Percentiles rank a stretch among this genome's conserved stretches.
Conservation (phyloP, 1,284 basidiomycete species). For the Meira miltonrushii region DNA sequence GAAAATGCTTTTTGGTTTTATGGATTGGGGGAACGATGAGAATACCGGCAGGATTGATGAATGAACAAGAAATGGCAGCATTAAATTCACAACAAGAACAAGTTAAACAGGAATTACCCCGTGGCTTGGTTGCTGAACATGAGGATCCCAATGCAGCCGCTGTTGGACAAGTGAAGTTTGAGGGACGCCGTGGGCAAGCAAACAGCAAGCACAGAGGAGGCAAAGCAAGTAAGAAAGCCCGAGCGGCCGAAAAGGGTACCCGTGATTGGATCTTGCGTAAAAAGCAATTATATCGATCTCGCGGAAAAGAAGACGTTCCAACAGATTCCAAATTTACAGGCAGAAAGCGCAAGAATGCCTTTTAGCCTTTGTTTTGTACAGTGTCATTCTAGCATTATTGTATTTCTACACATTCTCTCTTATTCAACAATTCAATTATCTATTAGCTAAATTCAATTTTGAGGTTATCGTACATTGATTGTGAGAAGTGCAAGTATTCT, state of each 20-base stretch:
- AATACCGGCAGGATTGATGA: slow-evolving; percentile 7
- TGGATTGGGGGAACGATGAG: slow-evolving; percentile 53
- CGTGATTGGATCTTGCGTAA: slow-evolving; percentile 60
- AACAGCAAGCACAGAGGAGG: slow-evolving; percentile 53
- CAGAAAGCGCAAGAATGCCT: slow-evolving; percentile 12
- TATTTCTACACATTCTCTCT: too few relatives aligned
- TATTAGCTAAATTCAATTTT: too few relatives aligned
- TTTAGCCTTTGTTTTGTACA: background rate
- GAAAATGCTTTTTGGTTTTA: slow-evolving; percentile 52
- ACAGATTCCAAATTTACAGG: slow-evolving; percentile 46
- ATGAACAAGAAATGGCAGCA: slow-evolving; percentile 8
- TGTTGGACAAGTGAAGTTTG: slow-evolving; percentile 57
- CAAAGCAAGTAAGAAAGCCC: slow-evolving; percentile 59
- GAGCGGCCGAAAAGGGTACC: slow-evolving; percentile 57
- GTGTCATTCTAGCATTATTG: background rate
- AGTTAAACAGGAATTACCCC: slow-evolving; percentile 52
- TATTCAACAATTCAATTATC: too few relatives aligned
- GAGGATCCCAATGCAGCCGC: slow-evolving; percentile 53
- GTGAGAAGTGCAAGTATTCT: too few relatives aligned
- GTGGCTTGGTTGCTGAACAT: slow-evolving; percentile 35
- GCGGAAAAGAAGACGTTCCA: slow-evolving; percentile 57
- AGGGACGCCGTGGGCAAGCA: slow-evolving; percentile 21
- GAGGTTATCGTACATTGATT: too few relatives aligned
- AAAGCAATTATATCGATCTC: slow-evolving; percentile 59
- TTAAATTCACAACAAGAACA: background rate